Conservation (phyloP, 768 basidiomycete genomes). For the Leccinum boreale region DNA sequence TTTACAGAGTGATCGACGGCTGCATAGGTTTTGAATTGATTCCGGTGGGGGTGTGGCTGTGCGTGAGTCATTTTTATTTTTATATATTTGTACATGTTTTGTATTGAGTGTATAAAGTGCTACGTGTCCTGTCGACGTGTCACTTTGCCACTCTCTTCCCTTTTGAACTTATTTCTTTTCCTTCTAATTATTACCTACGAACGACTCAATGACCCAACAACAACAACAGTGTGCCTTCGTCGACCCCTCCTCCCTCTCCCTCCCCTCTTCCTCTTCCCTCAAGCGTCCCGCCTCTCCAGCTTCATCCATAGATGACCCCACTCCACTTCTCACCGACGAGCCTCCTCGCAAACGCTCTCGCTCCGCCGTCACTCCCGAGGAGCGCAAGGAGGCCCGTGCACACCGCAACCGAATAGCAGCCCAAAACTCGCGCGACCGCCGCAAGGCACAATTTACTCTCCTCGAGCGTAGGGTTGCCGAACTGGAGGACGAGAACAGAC, state of each 20-base stretch:
- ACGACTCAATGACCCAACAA: slow-evolving; percentile 19
- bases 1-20: neutral
- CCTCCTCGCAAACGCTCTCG: slow-evolving; percentile 77
- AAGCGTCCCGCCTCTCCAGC: slow-evolving; percentile 29
- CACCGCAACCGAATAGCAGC: slow-evolving; percentile 93
- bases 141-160: slow-evolving; percentile 10
- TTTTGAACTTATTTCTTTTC: slow-evolving; percentile 20
- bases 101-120: slow-evolving; percentile 29
- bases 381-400: slow-evolving; percentile 83
- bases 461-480: slow-evolving; percentile 67
- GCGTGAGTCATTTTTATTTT: slow-evolving; percentile 6
- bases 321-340: slow-evolving; percentile 25
- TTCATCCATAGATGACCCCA: slow-evolving; percentile 15
- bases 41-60: neutral
- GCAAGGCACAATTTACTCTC: slow-evolving; percentile 75
- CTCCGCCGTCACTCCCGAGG: slow-evolving; percentile 60
- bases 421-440: slow-evolving; percentile 87
- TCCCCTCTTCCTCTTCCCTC: slow-evolving; percentile 34
- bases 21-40: neutral
- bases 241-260: slow-evolving; percentile 38
- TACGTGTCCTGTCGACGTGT: slow-evolving; percentile 31
- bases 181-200: neutral
- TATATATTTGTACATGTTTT: slow-evolving; percentile 19
- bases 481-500: slow-evolving; percentile 82
- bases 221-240: slow-evolving; percentile 28